Conservation (phyloP, 2,329 filamentous ascomycete species). For the Arthrobotrys entomopaga region DNA sequence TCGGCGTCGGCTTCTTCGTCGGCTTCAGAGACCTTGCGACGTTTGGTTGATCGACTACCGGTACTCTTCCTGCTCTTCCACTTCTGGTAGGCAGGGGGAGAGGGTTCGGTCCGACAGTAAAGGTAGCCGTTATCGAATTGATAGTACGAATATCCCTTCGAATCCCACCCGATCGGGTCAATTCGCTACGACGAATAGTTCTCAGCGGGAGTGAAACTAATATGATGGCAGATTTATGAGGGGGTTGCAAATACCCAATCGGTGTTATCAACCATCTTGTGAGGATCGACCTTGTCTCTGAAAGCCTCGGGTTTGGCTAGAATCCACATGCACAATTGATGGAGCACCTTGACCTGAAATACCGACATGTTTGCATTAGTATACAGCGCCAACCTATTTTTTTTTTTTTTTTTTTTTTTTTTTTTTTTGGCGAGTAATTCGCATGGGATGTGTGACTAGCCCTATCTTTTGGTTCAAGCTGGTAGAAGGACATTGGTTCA, state of each 20-base stretch:
- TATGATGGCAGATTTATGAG: conserved; percentile 60
- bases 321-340: conserved; percentile 89
- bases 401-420: no score
- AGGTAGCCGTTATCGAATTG: conserved; percentile 93
- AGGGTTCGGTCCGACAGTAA: conserved; percentile 85
- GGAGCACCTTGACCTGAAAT: conserved; percentile 75
- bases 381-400: no score
- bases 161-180: conserved; percentile 87
- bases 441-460: background rate
- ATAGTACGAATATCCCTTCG: conserved; percentile 84
- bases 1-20: conserved; percentile 56
- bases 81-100: conserved; percentile 69
- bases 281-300: conserved; percentile 84
- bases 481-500: conserved; percentile 74
- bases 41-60: conserved; percentile 75
- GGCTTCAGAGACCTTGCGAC: conserved; percentile 67
- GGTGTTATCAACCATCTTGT: conserved; percentile 78
- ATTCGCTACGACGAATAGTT: conserved; percentile 68
- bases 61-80: conserved; percentile 67
- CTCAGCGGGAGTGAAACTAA: conserved; percentile 11
- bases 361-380: background rate
- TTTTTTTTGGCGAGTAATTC: background rate
- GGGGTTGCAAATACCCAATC: conserved; percentile 78
- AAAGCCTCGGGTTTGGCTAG: conserved; percentile 88
- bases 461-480: conserved; percentile 26